phyloP scores from a whole-genome alignment of 2,329 filamentous ascomycete genomes.

The Alternaria sp. region DNA sequence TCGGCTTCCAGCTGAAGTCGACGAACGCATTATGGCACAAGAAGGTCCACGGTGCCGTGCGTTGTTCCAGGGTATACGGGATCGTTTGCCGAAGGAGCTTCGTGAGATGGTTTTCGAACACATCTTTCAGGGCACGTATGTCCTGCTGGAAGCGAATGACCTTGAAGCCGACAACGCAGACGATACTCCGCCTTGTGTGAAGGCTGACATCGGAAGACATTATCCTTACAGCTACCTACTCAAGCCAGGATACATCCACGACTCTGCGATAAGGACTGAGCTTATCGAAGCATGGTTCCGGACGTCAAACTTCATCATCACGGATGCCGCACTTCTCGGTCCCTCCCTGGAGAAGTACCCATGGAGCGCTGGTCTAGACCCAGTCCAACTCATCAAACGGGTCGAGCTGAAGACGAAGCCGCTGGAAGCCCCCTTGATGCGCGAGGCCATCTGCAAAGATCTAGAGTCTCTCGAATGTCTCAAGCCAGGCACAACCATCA shows the following conservation, averaged over 20 bases:
- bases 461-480: neutral
- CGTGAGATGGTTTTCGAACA: neutral
- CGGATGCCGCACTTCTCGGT: neutral
- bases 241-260: neutral
- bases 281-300: neutral
- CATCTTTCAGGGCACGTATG: neutral
- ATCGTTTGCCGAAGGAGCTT: neutral
- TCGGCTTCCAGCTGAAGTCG: neutral
- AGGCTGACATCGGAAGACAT: neutral
- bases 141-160: neutral
- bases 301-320: neutral
- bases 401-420: neutral
- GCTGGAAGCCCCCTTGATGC: neutral
- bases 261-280: neutral
- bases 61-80: neutral
- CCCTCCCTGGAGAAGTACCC: neutral
- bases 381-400: neutral
- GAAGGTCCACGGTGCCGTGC: neutral
- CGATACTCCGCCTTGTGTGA: fast-evolving
- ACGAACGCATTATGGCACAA: neutral
- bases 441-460: neutral
- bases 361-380: neutral
- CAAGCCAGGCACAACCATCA: neutral
- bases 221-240: neutral
- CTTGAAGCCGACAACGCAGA: fast-evolving